Evolutionary conservation across 2,329 filamentous ascomycete genomes (phyloP), one percentile per base, ranked within the genome.

Genomic region (Coleophoma cylindrospora): DNA sequence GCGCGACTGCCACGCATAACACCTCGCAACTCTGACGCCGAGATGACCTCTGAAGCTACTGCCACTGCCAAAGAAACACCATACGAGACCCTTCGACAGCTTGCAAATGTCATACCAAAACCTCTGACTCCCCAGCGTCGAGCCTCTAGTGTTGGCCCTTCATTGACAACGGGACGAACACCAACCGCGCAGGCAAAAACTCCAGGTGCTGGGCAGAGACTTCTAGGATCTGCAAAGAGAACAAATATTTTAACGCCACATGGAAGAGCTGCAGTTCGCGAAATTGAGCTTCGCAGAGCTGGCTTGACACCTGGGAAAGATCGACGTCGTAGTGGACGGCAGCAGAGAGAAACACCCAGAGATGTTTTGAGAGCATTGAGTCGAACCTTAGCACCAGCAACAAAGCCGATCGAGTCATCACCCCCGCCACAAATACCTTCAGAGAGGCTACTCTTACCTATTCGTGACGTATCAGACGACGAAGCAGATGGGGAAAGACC

Each of bases 241-340:
- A 43, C 53, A 12, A 51, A 55, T 43, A 54, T 52, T 13, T 47
- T 63, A 8, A 85, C 82, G 15, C 82, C 82, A 0, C 82, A 86
- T 61, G 80, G 77, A 43, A 77, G 76, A 57, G 81, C 81, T 11
- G 82, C 82, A 40, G 75, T 75, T 44, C 73, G 77, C 43, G 75
- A 80, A 33, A 71, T 84, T 47, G 75, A 83, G 56, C 74, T 77
- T 54, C 78, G 81, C 5, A 76, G 82, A 40, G 75, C 77, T 3
- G 79, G 81, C 44, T 74, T 83, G 54, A 86, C 82, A 0, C 82
- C 82, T 0, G 80, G 79, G 15, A 76, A 76, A 54, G 74, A 75
- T 48, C 74, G 77, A 17, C 73, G 82, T n/a, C 75, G 74, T 57
- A 84, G 81, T 60, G 61, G 77, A 46, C 74, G 76, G 56, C 74